phyloP scores from a whole-genome alignment of 2,329 filamentous ascomycete species.

The Diatrype stigma region DNA sequence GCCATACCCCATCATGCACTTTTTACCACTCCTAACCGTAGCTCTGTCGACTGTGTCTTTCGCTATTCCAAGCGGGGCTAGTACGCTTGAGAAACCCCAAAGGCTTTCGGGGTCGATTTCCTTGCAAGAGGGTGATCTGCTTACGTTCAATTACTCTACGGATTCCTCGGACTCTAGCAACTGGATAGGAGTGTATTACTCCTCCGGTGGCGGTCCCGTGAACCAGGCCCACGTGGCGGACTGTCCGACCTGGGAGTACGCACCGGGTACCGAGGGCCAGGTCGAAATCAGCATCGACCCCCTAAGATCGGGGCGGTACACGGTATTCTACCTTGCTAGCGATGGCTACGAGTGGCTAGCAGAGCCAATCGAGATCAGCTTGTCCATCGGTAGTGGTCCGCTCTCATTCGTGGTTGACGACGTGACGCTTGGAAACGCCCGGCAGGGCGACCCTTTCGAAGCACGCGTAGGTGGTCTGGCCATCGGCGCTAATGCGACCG shows the following conservation, averaged over 20 bases:
- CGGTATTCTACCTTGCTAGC: conserved; percentile 32
- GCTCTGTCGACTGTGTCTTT: not conserved
- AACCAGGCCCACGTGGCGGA: conserved; percentile 23
- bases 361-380: conserved; percentile 26
- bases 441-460: conserved; percentile 28
- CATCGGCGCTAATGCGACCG: conserved; percentile 15
- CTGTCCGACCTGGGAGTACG: conserved; percentile 32
- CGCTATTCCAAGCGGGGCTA: too few relatives aligned
- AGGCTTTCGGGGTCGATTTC: conserved; percentile 32
- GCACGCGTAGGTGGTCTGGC: conserved; percentile 30
- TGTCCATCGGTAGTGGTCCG: conserved; percentile 5
- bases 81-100: not conserved
- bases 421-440: conserved; percentile 33
- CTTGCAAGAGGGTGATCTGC: not conserved
- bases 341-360: conserved; percentile 34
- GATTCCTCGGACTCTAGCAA: conserved; percentile 24
- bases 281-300: conserved; percentile 20
- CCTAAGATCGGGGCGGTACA: conserved; percentile 29
- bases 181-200: conserved; percentile 35
- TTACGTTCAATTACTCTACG: conserved; percentile 33
- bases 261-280: conserved; percentile 21
- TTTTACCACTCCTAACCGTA: not conserved
- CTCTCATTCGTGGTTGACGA: conserved; percentile 24
- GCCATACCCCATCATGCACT: not conserved
- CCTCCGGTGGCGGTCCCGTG: conserved; percentile 30